Base-by-base conservation (phyloP, 352 stramenopile genomes). In the Phytophthora citricola region DNA sequence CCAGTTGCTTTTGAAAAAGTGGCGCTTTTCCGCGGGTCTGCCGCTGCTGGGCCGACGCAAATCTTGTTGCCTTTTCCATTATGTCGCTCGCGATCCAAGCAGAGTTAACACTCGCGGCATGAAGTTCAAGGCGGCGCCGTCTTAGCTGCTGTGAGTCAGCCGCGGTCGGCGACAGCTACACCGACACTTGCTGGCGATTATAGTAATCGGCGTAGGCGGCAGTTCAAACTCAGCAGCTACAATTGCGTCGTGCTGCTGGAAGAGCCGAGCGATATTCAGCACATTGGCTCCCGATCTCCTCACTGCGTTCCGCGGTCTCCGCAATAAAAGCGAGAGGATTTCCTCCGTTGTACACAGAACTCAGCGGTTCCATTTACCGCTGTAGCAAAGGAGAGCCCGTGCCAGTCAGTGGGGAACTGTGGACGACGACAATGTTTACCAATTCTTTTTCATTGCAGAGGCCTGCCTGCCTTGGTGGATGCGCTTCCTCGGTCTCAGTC, bases 21-120 rank as follows among this genome's bases (percentile, higher is more conserved):
- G 15, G 9, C 8, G 48, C 27, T 58, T 20, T 41, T 58, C 58
- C 47, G 58, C 47, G 48, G 59, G 48, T 59, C 22, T 34, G n/a
- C 14, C 26, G 57, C 43, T 36, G 22, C 24, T 26, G 24, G 24
- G 20, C 41, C 29, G 34, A 49, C 11, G 46, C 53, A 69, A 69
- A 69, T 69, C 61, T 53, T 46, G 38, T 46, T 64, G 53, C 36
- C 45, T 58, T 63, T 69, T 69, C 61, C 61, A 41, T 46, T 38
- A 40, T 68, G 50, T 67, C 59, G 39, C 8, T n/a, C 29, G 20
- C n/a, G 1, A 56, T 41, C 29, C 40, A 44, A 44, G 27, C 40
- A 43, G 11, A 22, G 60, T 68, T 68, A 68, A 63, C 60, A 49
- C 51, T 36, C 51, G 39, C 39, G 15, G 12, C 46, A 14, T n/a